Base-by-base conservation (phyloP, 306 rosid species). In the Gillenia trifoliata region DNA sequence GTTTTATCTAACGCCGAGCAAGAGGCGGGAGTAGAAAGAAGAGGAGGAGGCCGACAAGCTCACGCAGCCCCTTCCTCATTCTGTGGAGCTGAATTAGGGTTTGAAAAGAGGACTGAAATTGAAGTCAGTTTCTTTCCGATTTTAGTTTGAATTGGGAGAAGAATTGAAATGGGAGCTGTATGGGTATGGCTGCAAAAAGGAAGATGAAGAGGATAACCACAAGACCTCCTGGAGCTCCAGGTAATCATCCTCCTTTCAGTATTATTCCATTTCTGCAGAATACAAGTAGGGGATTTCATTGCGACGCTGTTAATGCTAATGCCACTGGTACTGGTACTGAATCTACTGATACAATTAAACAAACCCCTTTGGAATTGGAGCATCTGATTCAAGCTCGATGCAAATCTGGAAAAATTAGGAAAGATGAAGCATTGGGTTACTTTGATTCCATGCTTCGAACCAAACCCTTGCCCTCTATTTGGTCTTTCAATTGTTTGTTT, bases 381-480 rank as follows among this genome's bases (percentile, higher is more conserved):
- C n/a, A 20, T 38, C 19, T 5, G 20, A 15, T 73, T 28, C n/a
- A 73, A 16, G 28, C 8, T 19, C 59, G 59, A 1, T 73, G 57
- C 33, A 54, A 40, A 40, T 40, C 13, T 40, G 45, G 45, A 40
- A 40, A 40, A 3, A 40, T 40, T 11, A 40, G 45, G 17, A 38
- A 41, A 22, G 50, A 68, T 5, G 69, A 76, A 28, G 62, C 79
- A 4, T 47, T 76, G 30, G 40, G 49, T 34, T 30, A n/a, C 30
- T 76, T 66, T n/a, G 20, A 67, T 41, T 38, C 59, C 40, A 16
- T 76, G 55, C 29, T 67, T 54, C 43, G 40, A 22, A 66, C 2
- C 10, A 38, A 33, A 66, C 68, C 74, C 30, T 38, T 26, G 16
- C 79, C 79, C 20, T 67, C 79, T 6, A 9, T 26, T 57, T 17